Evolutionary conservation across 176 grass and related monocot genomes (phyloP).

Genomic region (Urochloa ruziziensis): DNA sequence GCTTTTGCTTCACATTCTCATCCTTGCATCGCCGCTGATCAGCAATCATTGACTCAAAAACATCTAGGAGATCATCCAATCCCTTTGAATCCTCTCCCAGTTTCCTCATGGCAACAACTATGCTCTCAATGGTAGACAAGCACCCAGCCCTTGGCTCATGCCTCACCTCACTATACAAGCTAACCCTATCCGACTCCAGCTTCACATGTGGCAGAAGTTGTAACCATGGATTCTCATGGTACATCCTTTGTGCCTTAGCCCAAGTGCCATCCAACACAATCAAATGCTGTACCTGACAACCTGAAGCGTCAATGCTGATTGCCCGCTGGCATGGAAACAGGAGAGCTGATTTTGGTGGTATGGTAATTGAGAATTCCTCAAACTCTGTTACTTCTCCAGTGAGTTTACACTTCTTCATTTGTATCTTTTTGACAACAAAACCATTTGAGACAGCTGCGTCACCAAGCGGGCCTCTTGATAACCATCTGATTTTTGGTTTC

Average conservation of each 20-base stretch:
- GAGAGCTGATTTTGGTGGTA: constrained; percentile 68
- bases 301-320: constrained; percentile 57
- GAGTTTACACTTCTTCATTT: constrained; percentile 59
- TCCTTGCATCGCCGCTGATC: constrained; percentile 83
- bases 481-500: constrained; percentile 80
- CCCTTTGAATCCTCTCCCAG: constrained; percentile 56
- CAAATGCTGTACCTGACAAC: constrained; percentile 65
- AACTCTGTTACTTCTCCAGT: constrained; percentile 50
- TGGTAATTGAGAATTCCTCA: constrained; percentile 65
- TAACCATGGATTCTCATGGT: constrained; percentile 97
- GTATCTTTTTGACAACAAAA: constrained; percentile 64
- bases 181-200: constrained; percentile 56
- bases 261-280: constrained; percentile 93
- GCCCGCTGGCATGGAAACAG: constrained; percentile 79
- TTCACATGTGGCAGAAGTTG: constrained; percentile 80
- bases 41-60: constrained; percentile 84
- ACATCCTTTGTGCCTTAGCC: constrained; percentile 88
- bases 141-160: constrained; percentile 84
- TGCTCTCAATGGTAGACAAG: constrained; percentile 90
- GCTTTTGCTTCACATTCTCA: constrained; percentile 50
- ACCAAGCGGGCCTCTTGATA: constrained; percentile 52
- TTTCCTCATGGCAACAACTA: constrained; percentile 74
- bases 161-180: constrained; percentile 80
- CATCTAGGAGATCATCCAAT: constrained; percentile 64
- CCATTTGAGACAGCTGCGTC: constrained; percentile 55